Conservation (phyloP, 495 filamentous ascomycete species). For the Trichoderma virens region DNA sequence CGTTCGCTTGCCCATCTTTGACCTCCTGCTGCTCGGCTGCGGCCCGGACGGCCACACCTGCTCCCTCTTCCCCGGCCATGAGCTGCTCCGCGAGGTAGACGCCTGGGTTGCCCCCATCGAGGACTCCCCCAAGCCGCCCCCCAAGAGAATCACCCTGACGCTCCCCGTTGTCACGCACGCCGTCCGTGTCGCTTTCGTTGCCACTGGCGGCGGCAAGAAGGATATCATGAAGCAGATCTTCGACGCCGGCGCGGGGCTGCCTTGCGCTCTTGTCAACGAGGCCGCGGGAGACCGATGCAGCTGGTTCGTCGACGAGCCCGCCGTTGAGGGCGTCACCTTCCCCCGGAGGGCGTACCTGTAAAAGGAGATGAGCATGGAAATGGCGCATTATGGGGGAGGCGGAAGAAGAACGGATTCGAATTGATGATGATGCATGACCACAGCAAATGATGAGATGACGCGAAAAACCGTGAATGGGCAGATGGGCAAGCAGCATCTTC, state of each 20-base stretch:
- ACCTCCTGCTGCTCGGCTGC: slow-evolving; percentile 83
- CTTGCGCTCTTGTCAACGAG: slow-evolving; percentile 80
- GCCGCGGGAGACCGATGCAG: slow-evolving; percentile 74
- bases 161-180: slow-evolving; percentile 82
- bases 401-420: neutral
- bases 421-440: slow-evolving; percentile 4
- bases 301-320: slow-evolving; percentile 87
- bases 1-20: slow-evolving; percentile 88
- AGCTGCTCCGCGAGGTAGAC: slow-evolving; percentile 74
- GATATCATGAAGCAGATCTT: slow-evolving; percentile 89
- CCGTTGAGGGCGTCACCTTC: slow-evolving; percentile 76
- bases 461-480: neutral
- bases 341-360: slow-evolving; percentile 51
- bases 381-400: neutral
- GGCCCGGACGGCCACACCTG: slow-evolving; percentile 97
- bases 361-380: neutral
- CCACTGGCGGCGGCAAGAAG: slow-evolving; percentile 82
- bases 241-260: slow-evolving; percentile 66
- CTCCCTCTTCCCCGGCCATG: slow-evolving; percentile 87
- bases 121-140: slow-evolving; percentile 90
- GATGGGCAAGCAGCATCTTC: neutral
- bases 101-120: slow-evolving; percentile 89
- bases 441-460: neutral
- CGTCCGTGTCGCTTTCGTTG: slow-evolving; percentile 79
- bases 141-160: slow-evolving; percentile 83